Evolutionary conservation across 345 rosid species (phyloP), one percentile per base, ranked within the genome.

Genomic region (Stellera chamaejasme): DNA sequence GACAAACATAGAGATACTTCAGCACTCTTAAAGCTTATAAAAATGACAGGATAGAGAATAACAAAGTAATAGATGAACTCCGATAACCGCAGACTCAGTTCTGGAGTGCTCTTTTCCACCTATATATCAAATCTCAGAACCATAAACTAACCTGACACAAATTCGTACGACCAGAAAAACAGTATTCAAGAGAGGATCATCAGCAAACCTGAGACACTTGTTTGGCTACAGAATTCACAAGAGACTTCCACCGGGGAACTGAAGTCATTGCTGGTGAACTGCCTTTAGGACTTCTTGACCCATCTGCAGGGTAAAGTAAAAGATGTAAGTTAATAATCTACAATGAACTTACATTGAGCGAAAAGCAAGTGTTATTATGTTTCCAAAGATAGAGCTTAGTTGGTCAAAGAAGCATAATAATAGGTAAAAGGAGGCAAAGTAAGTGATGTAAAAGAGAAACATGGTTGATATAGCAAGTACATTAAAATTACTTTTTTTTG

Each of bases 141-240:
- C 5, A 5, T 32, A 32, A 32, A 32, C 39, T 32, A 8, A 32
- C 39, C 27, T 12, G 7, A 50, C 53, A 49, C 19, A 27, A 15
- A 19, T 42, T 43, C 9, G 27, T 3, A 26, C 43, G 52, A 43
- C 19, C 10, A 50, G 52, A 51, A 44, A 11, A 13, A 39, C 14
- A 13, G 48, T 45, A 4, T 42, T 10, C 15, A 25, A 49, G 27
- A 36, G 43, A 26, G 51, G 51, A 52, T 50, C 10, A 41, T 48
- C 54, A 15, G 60, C 84, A 61, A 56, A 82, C 94, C 94, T 86
- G 85, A 36, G 87, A 77, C 52, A 86, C 87, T 47, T 86, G 94
- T 66, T 80, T 80, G 62, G 90, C 87, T 52, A 86, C 19, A 19
- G 85, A 71, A 63, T 80, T 77, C 45, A 86, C 52, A 42, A 79